Base-by-base conservation (phyloP, 495 filamentous ascomycete genomes). In the Evernia prunastri region DNA sequence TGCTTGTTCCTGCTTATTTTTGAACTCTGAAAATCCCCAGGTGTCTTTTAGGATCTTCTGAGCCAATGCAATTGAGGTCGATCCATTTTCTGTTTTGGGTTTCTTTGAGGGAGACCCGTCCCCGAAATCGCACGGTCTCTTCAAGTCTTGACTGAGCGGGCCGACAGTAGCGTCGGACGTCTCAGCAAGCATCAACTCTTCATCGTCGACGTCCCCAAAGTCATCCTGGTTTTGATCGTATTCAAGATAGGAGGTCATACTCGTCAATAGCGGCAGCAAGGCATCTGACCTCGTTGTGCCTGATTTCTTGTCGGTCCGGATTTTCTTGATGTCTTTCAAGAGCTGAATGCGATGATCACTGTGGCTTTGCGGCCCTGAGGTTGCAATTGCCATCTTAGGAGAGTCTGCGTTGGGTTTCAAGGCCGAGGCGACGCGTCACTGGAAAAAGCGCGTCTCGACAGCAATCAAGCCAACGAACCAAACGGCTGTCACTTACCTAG, bases 1-100 rank as follows among this genome's bases (percentile, higher is more conserved):
- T 18, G 77, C 84, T 18, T 73, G 72, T 35, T 81, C 80, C 61
- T 86, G 83, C 64, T 81, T 78, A 37, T 84, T 73, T 36, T 79
- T 76, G 61, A 86, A 86, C 1, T 66, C 58, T 0, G 74, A 58
- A 43, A 79, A 76, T 3, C 77, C 78, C 70, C 84, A 85, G 0
- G 70, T 75, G 12, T 76, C 66, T 37, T 73, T 74, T 4, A 86
- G 71, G 1, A 77, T 72, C 9, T 60, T 69, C 29, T 60, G 56
- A 11, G 73, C 76, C 23, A 70, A 33, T 17, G 17, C 10, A 10
- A 43, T 31, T 17, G 66, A 45, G 36, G 18, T n/a, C 11, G 51
- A 27, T 53, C 27, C 11, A 53, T 54, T 49, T 2, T 53, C 9
- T 37, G 33, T 17, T 20, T 51, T 66, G 42, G 33, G 11, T 43